Percentiles rank a stretch among this genome's conserved stretches.
Conservation (phyloP, 2,329 filamentous ascomycete species). For the Nemania sp. region DNA sequence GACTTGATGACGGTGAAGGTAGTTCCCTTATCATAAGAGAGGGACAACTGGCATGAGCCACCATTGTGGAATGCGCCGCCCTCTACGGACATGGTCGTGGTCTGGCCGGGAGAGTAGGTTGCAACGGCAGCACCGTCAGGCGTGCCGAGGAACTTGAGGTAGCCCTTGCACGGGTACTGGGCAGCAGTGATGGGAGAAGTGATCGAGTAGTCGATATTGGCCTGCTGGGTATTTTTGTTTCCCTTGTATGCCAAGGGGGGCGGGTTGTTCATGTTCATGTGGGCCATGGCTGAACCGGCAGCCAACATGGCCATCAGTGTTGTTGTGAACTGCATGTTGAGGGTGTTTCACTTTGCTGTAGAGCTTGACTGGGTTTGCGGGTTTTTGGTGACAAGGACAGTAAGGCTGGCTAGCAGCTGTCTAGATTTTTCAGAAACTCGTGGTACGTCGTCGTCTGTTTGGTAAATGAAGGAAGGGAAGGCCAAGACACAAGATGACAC, state of each 20-base stretch:
- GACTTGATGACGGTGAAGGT: slow-evolving; percentile 72
- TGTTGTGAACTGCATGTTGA: slow-evolving; percentile 58
- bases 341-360: slow-evolving; percentile 20
- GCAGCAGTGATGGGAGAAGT: slow-evolving; percentile 73
- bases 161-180: slow-evolving; percentile 83
- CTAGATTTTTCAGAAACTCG: slow-evolving; percentile 12
- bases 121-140: slow-evolving; percentile 65
- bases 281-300: slow-evolving; percentile 61
- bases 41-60: slow-evolving; percentile 80
- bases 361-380: not conserved
- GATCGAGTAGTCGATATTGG: slow-evolving; percentile 76
- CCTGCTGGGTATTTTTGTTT: slow-evolving; percentile 59
- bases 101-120: slow-evolving; percentile 71
- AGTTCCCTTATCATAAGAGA: slow-evolving; percentile 78
- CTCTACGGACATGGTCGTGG: slow-evolving; percentile 72
- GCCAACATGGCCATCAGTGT: slow-evolving; percentile 56
- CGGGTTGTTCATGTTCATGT: slow-evolving; percentile 68
- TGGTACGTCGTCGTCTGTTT: slow-evolving; percentile 22
- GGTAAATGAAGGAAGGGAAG: slow-evolving; percentile 20
- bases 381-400: not conserved
- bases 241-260: slow-evolving; percentile 65
- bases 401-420: slow-evolving; percentile 35
- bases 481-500: slow-evolving; percentile 3
- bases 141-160: slow-evolving; percentile 62
- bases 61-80: slow-evolving; percentile 75